Conservation (phyloP, 257 asterid genomes). For the Solanum virginianum region DNA sequence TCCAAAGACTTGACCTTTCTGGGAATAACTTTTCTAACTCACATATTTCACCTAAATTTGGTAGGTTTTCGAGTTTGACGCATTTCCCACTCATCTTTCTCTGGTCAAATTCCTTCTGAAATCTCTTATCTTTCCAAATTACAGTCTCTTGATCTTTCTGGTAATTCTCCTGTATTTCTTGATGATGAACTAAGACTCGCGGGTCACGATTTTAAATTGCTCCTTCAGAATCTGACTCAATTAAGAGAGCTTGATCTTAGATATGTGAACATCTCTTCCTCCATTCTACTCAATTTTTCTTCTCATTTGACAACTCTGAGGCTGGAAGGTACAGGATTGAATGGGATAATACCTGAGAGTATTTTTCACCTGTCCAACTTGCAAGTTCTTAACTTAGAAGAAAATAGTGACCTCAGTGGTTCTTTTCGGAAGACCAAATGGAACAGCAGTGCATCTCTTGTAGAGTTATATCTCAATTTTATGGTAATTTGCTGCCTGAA, state of each 20-base stretch:
- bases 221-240: constrained; percentile 10
- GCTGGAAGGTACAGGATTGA: neutral
- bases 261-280: neutral
- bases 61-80: neutral
- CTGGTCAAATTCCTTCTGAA: constrained; percentile 11
- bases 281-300: constrained; percentile 8
- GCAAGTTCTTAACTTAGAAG: neutral
- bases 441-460: constrained; percentile 1
- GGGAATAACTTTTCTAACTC: constrained; percentile 7
- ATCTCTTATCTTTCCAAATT: neutral
- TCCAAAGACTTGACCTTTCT: constrained; percentile 8
- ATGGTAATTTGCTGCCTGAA: constrained; percentile 5
- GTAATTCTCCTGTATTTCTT: too few relatives aligned
- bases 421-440: neutral
- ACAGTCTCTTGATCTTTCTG: neutral
- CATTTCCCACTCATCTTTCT: constrained; percentile 6
- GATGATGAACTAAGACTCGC: neutral
- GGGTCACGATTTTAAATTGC: neutral
- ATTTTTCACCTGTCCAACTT: constrained; percentile 8
- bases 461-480: neutral
- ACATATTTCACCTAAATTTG: neutral
- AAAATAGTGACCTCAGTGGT: constrained; percentile 1
- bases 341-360: neutral
- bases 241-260: neutral
- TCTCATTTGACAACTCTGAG: neutral